These are phyloP conservation scores for Penicillium sp. DNA, from an alignment of 2,329 filamentous ascomycete genomes.

Conservation along the genomic window DNA sequence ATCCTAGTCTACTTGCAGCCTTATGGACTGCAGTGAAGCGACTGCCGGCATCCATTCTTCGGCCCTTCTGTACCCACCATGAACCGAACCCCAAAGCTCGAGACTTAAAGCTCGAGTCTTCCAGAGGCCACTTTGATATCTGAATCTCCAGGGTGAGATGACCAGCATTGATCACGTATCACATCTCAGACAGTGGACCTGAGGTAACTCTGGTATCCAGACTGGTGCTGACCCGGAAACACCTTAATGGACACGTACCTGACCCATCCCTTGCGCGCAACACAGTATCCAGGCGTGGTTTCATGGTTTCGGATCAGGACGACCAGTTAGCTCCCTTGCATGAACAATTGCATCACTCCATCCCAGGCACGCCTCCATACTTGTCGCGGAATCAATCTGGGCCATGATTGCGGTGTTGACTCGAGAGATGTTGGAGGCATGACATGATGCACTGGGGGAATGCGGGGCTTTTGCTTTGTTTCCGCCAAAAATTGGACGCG, in stretches of 20 bases:
- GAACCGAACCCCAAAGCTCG: too few relatives aligned
- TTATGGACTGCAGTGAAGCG: too few relatives aligned
- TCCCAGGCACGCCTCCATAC: background rate
- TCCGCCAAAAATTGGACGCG: slow-evolving; percentile 11
- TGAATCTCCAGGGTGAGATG: too few relatives aligned
- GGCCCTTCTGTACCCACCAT: slow-evolving; percentile 4
- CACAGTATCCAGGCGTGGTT: slow-evolving; percentile 7
- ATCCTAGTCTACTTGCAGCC: too few relatives aligned
- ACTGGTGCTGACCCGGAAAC: background rate
- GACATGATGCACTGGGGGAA: slow-evolving; percentile 26
- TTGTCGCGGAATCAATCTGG: background rate
- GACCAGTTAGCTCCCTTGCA: slow-evolving; percentile 20
- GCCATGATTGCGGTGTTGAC: background rate
- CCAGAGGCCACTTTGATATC: background rate
- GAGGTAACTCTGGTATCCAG: background rate
- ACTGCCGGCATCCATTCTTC: background rate
- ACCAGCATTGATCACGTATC: background rate
- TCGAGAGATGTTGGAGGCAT: slow-evolving; percentile 8
- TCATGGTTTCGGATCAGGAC: slow-evolving; percentile 12
- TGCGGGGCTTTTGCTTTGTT: slow-evolving; percentile 23
- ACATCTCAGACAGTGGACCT: background rate
- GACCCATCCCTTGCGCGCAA: slow-evolving; percentile 29
- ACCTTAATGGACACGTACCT: slow-evolving; percentile 24
- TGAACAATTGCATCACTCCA: slow-evolving; percentile 19
- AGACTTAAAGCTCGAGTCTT: too few relatives aligned